Evolutionary conservation across 106 monocot species (phyloP).

Genomic region (Agapanthus africanus): DNA sequence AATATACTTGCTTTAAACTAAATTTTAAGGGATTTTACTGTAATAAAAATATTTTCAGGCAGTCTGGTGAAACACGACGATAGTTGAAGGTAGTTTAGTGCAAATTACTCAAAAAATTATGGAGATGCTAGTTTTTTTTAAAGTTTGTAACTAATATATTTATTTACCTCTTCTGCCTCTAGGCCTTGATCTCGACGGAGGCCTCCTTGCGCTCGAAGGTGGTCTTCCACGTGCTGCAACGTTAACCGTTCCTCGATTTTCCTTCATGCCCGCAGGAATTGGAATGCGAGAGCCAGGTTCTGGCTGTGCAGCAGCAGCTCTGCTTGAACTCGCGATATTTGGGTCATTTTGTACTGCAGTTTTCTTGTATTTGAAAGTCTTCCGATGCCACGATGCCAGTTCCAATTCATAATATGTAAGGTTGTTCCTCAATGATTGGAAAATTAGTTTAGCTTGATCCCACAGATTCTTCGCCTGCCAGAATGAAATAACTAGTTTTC

Average conservation of each 20-base stretch:
- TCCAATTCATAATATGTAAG: constrained; percentile 25
- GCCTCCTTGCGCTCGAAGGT: neutral
- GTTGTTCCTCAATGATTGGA: constrained; percentile 35
- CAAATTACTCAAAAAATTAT: too few species aligned
- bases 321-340: neutral
- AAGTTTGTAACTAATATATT: too few species aligned
- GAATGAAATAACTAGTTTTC: neutral
- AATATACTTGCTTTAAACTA: too few species aligned
- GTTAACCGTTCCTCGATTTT: neutral
- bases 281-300: neutral
- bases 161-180: constrained; percentile 17
- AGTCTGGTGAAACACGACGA: too few species aligned
- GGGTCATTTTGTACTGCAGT: constrained; percentile 8
- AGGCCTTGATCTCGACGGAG: neutral
- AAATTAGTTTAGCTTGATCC: constrained; percentile 37
- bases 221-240: too few species aligned
- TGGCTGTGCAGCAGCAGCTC: constrained; percentile 5
- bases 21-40: too few species aligned
- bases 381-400: constrained; percentile 31
- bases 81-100: too few species aligned
- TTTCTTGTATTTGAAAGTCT: constrained; percentile 15
- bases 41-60: too few species aligned
- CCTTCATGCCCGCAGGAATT: constrained; percentile 9
- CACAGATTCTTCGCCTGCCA: constrained; percentile 25
- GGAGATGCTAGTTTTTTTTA: too few species aligned